Base-by-base conservation (phyloP, 495 filamentous ascomycete genomes). In the Neurospora hispaniola region DNA sequence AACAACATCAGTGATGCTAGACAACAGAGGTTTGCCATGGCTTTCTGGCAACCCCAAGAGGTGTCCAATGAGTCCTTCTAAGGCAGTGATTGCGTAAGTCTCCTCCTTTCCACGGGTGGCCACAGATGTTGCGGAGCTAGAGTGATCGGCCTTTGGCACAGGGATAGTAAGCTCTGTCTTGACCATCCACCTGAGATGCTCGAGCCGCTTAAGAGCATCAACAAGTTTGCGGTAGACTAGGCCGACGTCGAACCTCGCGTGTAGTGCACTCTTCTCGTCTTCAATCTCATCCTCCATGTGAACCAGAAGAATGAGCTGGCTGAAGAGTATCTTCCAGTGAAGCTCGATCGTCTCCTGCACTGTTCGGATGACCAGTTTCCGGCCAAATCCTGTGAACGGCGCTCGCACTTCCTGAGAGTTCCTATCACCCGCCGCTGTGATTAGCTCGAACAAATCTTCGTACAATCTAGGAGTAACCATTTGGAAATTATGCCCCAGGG, bases 181-280 rank as follows among this genome's bases (percentile, higher is more conserved):
- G 62, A 89, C 87, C 74, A 98, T 87, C 95, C 95, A 99, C 73
- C 82, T 83, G 78, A 97, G 84, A 74, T 98, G 86, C 71, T 93
- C 89, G 74, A 93, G 89, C 76, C 94, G 88, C 43, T 88, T 86
- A 18, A 98, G 84, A 70, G 89, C 85, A 42, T 84, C 81, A 5
- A 96, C 80, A 11, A 97, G 79, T 11, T 88, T 87, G 40, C 84
- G 82, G 77, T 91, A 98, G 1, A 97, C 80, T 6, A 85, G 81
- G 23, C 88, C 86, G 31, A 91, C 86, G 74, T 94, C 88, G 72
- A 95, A 91, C 16, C 83, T 81, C n/a, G 83, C 75, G 73, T 87
- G 81, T 35, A 88, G 85, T 4, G 74, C 70, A 2, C 89, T 87
- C 16, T 88, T 86, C 39, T 91, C 89, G 40, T 88, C 87, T 75